These are phyloP conservation scores for Agastache rugosa DNA, from an alignment of 257 asterid genomes.

Conservation along the genomic window DNA sequence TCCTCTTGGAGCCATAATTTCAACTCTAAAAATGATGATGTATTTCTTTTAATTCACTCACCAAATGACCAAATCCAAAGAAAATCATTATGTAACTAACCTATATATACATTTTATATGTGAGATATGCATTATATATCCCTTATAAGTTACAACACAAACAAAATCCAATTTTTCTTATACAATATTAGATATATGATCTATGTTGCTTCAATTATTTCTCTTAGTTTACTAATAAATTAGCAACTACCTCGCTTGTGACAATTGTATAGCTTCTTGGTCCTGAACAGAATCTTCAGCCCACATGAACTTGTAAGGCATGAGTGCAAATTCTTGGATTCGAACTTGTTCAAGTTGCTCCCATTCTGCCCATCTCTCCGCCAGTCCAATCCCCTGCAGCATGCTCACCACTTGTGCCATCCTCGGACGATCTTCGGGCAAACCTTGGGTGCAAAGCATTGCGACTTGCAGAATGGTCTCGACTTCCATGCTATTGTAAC, in stretches of 20 bases:
- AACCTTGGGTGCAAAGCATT: slow-evolving; percentile 78
- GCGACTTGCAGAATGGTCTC: slow-evolving; percentile 85
- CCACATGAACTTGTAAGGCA: slow-evolving; percentile 71
- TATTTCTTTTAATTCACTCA: too few relatives aligned
- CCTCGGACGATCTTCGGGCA: slow-evolving; percentile 83
- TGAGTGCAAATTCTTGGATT: slow-evolving; percentile 53
- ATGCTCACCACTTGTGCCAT: slow-evolving; percentile 78
- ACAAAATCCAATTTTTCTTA: too few relatives aligned
- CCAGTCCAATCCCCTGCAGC: slow-evolving; percentile 81
- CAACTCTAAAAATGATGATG: too few relatives aligned
- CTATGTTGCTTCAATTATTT: too few relatives aligned
- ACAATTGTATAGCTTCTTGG: slow-evolving; percentile 83
- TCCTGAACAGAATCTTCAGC: slow-evolving; percentile 75
- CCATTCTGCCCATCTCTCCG: slow-evolving; percentile 95
- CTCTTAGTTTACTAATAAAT: too few relatives aligned
- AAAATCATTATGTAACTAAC: too few relatives aligned
- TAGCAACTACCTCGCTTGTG: slow-evolving; percentile 67
- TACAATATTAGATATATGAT: too few relatives aligned
- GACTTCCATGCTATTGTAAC: slow-evolving; percentile 59
- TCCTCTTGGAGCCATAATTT: too few relatives aligned
- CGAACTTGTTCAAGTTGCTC: slow-evolving; percentile 72
- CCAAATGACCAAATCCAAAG: too few relatives aligned
- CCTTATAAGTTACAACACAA: too few relatives aligned
- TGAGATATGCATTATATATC: too few relatives aligned
- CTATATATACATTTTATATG: too few relatives aligned